phyloP scores from a whole-genome alignment of 2,329 filamentous ascomycete species.

The Tolypocladium paradoxum region DNA sequence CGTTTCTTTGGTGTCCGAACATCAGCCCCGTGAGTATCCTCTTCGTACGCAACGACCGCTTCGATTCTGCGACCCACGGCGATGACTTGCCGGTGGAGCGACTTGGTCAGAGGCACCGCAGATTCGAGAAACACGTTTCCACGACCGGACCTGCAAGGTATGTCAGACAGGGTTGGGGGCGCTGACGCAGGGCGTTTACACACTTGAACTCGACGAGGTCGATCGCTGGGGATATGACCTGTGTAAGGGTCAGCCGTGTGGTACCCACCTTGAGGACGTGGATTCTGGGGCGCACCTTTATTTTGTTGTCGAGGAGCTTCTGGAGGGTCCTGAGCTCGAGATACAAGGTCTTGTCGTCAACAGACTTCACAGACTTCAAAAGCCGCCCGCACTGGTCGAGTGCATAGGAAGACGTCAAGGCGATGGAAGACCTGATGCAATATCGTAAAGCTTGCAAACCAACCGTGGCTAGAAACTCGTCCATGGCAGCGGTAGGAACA shows the following conservation, averaged over 20 bases:
- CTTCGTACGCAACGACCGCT: constrained; percentile 53
- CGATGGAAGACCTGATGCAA: constrained; percentile 78
- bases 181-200: neutral
- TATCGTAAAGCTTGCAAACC: constrained; percentile 76
- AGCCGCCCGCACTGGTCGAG: constrained; percentile 70
- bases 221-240: constrained; percentile 83
- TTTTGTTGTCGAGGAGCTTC: constrained; percentile 69
- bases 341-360: constrained; percentile 59
- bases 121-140: constrained; percentile 62
- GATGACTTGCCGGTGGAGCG: constrained; percentile 74
- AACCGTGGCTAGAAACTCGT: constrained; percentile 45
- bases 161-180: neutral
- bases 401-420: constrained; percentile 77
- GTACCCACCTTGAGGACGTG: neutral
- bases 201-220: constrained; percentile 88
- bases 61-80: constrained; percentile 65
- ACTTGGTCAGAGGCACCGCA: constrained; percentile 71
- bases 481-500: constrained; percentile 47
- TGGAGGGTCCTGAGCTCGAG: constrained; percentile 62
- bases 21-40: constrained; percentile 30
- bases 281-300: constrained; percentile 48
- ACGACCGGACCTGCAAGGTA: constrained; percentile 31
- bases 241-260: neutral
- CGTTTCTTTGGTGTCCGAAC: constrained; percentile 25
- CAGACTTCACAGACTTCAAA: constrained; percentile 56